Conservation (phyloP, 164 flowering plant genomes). For the Macadamia tetraphylla region DNA sequence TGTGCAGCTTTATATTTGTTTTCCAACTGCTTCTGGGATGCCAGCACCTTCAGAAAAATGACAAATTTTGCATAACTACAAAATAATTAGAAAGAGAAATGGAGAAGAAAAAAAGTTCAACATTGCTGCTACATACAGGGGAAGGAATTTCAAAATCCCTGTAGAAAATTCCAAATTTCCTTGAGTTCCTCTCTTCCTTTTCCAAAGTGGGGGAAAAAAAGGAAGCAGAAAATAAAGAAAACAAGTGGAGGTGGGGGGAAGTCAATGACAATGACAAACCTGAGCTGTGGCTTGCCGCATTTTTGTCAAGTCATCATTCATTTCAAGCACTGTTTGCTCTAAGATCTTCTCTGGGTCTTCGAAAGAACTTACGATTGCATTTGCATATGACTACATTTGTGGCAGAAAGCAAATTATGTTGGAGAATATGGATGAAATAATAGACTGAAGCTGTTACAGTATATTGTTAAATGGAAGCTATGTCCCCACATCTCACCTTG, state of each 20-base stretch:
- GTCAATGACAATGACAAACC: constrained; percentile 31
- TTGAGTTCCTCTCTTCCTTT: too few relatives aligned
- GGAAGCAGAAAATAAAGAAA: neutral
- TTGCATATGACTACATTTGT: constrained; percentile 78
- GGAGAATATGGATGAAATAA: neutral
- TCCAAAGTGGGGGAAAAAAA: neutral
- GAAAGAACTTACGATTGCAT: constrained; percentile 73
- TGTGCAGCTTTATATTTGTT: constrained; percentile 81
- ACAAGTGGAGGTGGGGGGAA: neutral
- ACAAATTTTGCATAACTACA: constrained; percentile 3
- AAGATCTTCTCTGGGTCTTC: constrained; percentile 97
- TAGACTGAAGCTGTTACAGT: neutral
- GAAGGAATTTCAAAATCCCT: too few relatives aligned
- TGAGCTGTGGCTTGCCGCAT: constrained; percentile 99
- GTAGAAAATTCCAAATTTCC: too few relatives aligned
- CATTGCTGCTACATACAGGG: too few relatives aligned
- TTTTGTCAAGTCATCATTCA: constrained; percentile 94
- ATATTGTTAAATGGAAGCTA: too few relatives aligned
- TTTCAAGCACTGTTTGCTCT: constrained; percentile 89
- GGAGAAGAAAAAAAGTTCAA: neutral
- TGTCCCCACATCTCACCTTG: constrained; percentile 40
- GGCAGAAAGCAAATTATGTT: constrained; percentile 8
- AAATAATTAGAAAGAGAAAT: neutral
- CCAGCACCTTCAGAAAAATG: constrained; percentile 55
- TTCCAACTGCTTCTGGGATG: constrained; percentile 85